A percentile compares a stretch with the other conserved stretches of the same genome.
phyloP scores from a whole-genome alignment of 768 basidiomycete species.

The Suillus hirtellus region DNA sequence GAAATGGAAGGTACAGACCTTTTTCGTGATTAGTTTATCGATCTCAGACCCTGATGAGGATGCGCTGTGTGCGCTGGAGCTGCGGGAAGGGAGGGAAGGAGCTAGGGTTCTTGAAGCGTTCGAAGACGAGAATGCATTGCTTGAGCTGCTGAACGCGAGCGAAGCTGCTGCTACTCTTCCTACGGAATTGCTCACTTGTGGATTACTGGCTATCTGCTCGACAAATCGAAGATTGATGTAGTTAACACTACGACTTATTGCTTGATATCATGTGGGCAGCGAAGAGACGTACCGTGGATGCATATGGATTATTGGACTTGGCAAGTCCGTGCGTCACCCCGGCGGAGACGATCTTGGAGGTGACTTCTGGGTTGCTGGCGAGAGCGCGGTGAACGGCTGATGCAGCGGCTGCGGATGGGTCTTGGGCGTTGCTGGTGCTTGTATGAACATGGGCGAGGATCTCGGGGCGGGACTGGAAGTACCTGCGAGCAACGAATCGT shows the following conservation, averaged over 20 bases:
- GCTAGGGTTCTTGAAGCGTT: background rate
- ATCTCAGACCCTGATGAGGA: conserved; percentile 24
- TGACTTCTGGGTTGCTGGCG: conserved; percentile 41
- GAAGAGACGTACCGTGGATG: conserved; percentile 35
- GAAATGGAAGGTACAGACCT: conserved; percentile 26
- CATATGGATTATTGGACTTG: conserved; percentile 37
- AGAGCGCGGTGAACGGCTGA: conserved; percentile 49
- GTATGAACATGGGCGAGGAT: conserved; percentile 39
- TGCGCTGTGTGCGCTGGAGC: conserved; percentile 22
- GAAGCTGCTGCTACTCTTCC: conserved; percentile 63
- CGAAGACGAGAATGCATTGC: background rate
- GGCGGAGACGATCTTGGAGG: conserved; percentile 41
- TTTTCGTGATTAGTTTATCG: conserved; percentile 29
- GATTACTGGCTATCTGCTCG: conserved; percentile 35
- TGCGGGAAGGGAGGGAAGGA: conserved; percentile 20
- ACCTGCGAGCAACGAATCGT: conserved; percentile 43
- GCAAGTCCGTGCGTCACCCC: conserved; percentile 40
- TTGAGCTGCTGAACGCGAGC: conserved; percentile 37
- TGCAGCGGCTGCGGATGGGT: conserved; percentile 31
- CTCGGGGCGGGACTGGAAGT: conserved; percentile 73
- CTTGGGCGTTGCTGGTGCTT: conserved; percentile 10
- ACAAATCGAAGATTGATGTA: background rate
- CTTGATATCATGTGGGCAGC: background rate
- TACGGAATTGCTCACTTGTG: conserved; percentile 41
- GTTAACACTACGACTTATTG: background rate